phyloP scores from a whole-genome alignment of 2,329 filamentous ascomycete species.

The Metarhizium album region DNA sequence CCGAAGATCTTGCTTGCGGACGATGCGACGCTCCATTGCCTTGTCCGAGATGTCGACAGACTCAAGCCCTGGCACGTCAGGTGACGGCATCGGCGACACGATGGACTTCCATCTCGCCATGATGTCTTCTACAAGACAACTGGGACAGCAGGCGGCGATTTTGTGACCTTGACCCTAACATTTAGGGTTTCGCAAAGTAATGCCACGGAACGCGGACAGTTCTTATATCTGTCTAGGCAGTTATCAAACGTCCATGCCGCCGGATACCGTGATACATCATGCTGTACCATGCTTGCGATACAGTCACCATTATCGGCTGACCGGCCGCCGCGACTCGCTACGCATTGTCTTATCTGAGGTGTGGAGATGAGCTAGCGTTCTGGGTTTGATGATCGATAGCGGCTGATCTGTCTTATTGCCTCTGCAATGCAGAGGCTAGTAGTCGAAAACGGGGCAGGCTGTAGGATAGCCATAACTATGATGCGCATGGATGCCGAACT shows the following conservation, averaged over 20 bases:
- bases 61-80: constrained; percentile 23
- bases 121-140: no score
- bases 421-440: not conserved
- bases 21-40: constrained; percentile 22
- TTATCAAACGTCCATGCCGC: not conserved
- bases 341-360: not conserved
- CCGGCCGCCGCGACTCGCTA: no score
- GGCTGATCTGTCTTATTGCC: not conserved
- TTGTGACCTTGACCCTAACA: no score
- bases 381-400: not conserved
- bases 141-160: no score
- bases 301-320: no score
- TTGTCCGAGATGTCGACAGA: constrained; percentile 23
- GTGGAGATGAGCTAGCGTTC: not conserved
- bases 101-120: constrained; percentile 14
- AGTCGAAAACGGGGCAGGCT: no score
- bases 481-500: no score
- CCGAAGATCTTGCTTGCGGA: constrained; percentile 21
- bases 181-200: no score
- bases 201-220: no score
- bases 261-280: not conserved
- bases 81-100: constrained; percentile 16
- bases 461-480: no score
- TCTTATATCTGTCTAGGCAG: not conserved
- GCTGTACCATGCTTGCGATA: no score